These are phyloP conservation scores for Solanum pinnatisectum DNA, from an alignment of 257 asterid species.

Conservation along the genomic window DNA sequence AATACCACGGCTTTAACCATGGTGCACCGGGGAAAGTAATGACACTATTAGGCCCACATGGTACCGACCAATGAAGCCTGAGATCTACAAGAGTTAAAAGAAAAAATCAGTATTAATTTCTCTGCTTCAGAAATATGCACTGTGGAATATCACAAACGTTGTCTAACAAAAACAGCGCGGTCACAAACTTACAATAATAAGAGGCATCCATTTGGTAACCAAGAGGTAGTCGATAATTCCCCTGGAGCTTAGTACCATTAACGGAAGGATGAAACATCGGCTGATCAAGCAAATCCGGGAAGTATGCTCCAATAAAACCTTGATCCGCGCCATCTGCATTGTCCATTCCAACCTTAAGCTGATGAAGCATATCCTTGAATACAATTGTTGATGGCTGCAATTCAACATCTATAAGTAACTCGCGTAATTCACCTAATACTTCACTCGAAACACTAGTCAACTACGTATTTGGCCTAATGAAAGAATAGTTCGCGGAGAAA, in stretches of 20 bases:
- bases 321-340: constrained; percentile 97
- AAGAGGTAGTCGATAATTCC: constrained; percentile 67
- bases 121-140: background rate
- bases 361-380: constrained; percentile 75
- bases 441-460: background rate
- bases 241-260: constrained; percentile 62
- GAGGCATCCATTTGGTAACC: constrained; percentile 99
- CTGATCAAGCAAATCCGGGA: constrained; percentile 56
- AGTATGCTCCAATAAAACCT: constrained; percentile 72
- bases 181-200: constrained; percentile 59
- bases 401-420: background rate
- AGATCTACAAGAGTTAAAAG: constrained; percentile 37
- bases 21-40: constrained; percentile 84
- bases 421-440: background rate
- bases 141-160: background rate
- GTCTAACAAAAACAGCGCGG: background rate
- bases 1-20: constrained; percentile 93
- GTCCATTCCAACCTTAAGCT: constrained; percentile 42
- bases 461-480: background rate
- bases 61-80: constrained; percentile 77
- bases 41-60: constrained; percentile 88
- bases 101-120: background rate
- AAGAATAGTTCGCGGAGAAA: background rate
- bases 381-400: constrained; percentile 67
- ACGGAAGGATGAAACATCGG: constrained; percentile 67